These are phyloP conservation scores for Nannizziopsis barbatae DNA, from an alignment of 2,329 filamentous ascomycete genomes.

Conservation along the genomic window DNA sequence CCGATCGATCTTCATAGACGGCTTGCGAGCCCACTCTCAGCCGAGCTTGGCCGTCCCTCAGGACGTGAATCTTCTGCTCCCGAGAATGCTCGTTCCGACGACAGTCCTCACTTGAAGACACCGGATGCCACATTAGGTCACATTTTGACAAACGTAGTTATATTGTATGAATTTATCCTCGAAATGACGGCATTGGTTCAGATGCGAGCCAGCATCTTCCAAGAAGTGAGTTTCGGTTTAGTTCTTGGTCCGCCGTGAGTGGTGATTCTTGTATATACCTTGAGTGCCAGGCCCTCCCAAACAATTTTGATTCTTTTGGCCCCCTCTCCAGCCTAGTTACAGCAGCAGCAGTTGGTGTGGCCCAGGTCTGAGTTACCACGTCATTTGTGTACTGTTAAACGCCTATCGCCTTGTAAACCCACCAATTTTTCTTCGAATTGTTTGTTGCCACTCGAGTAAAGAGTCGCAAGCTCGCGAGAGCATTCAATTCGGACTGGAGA, in stretches of 20 bases:
- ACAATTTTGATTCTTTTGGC: too few relatives aligned
- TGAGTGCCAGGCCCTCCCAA: too few relatives aligned
- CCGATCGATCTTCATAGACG: conserved; percentile 28
- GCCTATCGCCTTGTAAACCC: too few relatives aligned
- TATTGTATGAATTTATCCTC: conserved; percentile 68
- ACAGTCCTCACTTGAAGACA: background rate
- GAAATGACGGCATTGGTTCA: conserved; percentile 66
- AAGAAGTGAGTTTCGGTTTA: conserved; percentile 52
- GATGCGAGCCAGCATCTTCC: conserved; percentile 62
- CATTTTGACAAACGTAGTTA: conserved; percentile 65
- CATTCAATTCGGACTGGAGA: too few relatives aligned
- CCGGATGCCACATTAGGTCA: conserved; percentile 53
- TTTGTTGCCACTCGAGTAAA: too few relatives aligned
- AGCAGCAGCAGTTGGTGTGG: too few relatives aligned
- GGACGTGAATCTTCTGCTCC: background rate
- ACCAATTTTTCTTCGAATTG: too few relatives aligned
- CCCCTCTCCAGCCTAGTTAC: too few relatives aligned
- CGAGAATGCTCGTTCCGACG: conserved; percentile 1
- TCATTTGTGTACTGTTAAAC: too few relatives aligned
- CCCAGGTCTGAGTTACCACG: too few relatives aligned
- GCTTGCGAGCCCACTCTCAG: conserved; percentile 25
- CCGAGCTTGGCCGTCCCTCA: conserved; percentile 8
- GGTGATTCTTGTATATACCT: background rate
- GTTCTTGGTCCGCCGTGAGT: background rate
- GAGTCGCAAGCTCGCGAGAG: too few relatives aligned